Evolutionary conservation across 345 rosid genomes (phyloP), one percentile per base, ranked within the genome.

Genomic region (Brassica juncea): DNA sequence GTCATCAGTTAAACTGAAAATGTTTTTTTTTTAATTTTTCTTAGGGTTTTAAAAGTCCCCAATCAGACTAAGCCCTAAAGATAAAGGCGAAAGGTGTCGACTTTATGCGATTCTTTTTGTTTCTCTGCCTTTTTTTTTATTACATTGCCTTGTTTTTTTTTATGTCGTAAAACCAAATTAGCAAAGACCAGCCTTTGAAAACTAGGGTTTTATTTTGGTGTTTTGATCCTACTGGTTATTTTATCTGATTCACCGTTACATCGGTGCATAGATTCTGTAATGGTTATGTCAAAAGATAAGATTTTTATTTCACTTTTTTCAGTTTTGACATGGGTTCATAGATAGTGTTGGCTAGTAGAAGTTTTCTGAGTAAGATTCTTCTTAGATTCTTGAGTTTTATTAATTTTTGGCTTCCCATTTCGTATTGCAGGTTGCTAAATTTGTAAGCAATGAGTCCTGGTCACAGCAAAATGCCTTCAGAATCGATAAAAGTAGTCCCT

Each of bases 401-500:
- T 78, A 9, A 55, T 64, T 37, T 49, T 54, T 54, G 4, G 9
- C 47, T 27, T 70, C 28, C 6, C 5, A 16, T 34, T 70, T 63
- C 1, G 2, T 15, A 27, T 39, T 66, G 27, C 23, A 73, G 77
- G 68, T 73, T 73, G 57, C 6, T 12, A 34, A 34, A 42, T 79
- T 60, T 25, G 1, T 68, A 19, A 59, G 52, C 65, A 66, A 78
- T 79, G 82, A 25, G 42, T 66, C 57, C 77, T 66, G 37, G 66
- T 55, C 81, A 65, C 58, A n/a, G 42, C 25, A 52, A 23, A 12
- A 7, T 28, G 16, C 68, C 77, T 58, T 72, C 77, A 27, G 39
- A 78, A 57, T 78, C 82, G 2, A 79, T 79, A 62, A 73, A 79
- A 73, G 78, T 49, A 68, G 78, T 74, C n/a, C 82, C 82, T 49